phyloP scores from a whole-genome alignment of 176 grass and related monocot genomes.

The Miscanthus lutarioriparius region DNA sequence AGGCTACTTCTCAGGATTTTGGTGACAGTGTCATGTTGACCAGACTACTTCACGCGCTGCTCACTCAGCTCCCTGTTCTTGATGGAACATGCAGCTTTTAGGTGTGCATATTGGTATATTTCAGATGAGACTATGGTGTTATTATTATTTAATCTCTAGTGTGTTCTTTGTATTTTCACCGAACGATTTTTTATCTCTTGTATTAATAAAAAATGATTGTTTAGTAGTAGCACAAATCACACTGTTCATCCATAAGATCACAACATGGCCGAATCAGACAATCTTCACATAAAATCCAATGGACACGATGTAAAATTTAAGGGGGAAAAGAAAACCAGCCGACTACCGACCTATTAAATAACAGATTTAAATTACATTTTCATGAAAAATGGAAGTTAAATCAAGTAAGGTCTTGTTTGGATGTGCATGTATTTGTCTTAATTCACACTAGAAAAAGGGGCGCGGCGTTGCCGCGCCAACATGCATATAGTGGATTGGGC shows the following conservation, averaged over 20 bases:
- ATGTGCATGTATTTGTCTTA: too few relatives aligned
- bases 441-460: too few relatives aligned
- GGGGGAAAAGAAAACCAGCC: background rate
- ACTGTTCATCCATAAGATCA: background rate
- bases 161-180: background rate
- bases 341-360: background rate
- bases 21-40: slow-evolving; percentile 29
- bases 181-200: too few relatives aligned
- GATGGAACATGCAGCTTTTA: slow-evolving; percentile 51
- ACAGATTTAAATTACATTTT: background rate
- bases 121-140: too few relatives aligned
- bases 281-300: too few relatives aligned
- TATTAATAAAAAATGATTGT: too few relatives aligned
- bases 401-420: background rate
- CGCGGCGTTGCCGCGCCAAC: too few relatives aligned
- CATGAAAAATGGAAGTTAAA: background rate
- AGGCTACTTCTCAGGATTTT: slow-evolving; percentile 34
- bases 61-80: slow-evolving; percentile 8
- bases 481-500: too few relatives aligned
- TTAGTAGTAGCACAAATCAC: background rate
- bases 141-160: background rate
- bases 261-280: background rate
- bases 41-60: background rate
- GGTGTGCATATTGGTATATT: background rate
- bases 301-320: background rate